A percentile compares a stretch with the other conserved stretches of the same genome.
Conservation (phyloP, 306 rosid genomes). For the Glycine soja region DNA sequence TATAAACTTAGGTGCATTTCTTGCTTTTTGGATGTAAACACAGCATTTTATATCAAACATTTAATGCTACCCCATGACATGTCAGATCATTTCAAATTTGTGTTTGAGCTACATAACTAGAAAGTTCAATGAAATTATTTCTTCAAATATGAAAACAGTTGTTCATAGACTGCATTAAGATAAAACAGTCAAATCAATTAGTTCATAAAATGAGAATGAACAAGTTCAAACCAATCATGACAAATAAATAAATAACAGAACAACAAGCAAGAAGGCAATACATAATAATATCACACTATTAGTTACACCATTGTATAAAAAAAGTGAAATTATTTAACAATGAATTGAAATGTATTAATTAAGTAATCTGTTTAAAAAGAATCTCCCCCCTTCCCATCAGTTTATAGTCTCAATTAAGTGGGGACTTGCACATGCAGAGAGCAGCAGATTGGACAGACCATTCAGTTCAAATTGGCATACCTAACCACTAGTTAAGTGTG, state of each 20-base stretch:
- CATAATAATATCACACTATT: neutral
- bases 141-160: neutral
- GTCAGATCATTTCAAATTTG: conserved; percentile 15
- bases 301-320: neutral
- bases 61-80: neutral
- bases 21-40: neutral
- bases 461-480: conserved; percentile 8
- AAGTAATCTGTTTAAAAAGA: conserved; percentile 19
- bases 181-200: neutral
- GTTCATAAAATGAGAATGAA: conserved; percentile 13
- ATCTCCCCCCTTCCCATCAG: neutral
- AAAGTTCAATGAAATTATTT: neutral
- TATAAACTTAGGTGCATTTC: conserved; percentile 2
- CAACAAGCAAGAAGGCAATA: conserved; percentile 2
- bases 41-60: neutral
- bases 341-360: neutral
- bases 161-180: conserved; percentile 6
- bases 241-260: neutral
- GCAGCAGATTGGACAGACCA: neutral
- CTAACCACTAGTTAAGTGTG: conserved; percentile 1
- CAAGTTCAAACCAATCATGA: neutral
- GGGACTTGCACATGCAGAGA: neutral
- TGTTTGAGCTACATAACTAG: conserved; percentile 13
- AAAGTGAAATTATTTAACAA: neutral
- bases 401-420: neutral